These are phyloP conservation scores for Viola pubescens DNA, from an alignment of 441 rosid genomes.

Conservation along the genomic window DNA sequence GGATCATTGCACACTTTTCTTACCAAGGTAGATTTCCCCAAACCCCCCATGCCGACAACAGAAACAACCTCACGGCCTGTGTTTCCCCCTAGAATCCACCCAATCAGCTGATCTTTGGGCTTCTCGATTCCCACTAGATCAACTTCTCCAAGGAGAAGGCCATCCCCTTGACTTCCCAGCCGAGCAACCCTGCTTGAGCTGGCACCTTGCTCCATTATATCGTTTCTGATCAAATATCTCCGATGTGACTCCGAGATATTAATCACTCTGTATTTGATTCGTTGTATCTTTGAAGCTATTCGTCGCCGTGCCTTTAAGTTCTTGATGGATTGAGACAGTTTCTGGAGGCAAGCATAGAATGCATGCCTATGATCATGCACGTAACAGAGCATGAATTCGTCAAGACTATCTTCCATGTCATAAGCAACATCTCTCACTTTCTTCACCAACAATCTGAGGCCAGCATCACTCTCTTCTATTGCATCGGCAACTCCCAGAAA, in stretches of 20 bases:
- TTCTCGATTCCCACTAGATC: slow-evolving; percentile 27
- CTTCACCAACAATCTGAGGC: slow-evolving; percentile 32
- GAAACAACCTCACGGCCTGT: slow-evolving; percentile 20
- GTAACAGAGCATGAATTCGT: slow-evolving; percentile 30
- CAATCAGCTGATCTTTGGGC: slow-evolving; percentile 13
- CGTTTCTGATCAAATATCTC: slow-evolving; percentile 18
- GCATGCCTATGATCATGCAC: slow-evolving; percentile 16
- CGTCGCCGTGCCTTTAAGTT: slow-evolving; percentile 26
- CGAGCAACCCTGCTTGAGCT: slow-evolving; percentile 14
- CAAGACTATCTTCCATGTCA: slow-evolving; percentile 39
- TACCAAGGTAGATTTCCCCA: slow-evolving; percentile 23
- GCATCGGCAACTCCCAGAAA: slow-evolving; percentile 34
- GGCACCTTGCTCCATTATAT: slow-evolving; percentile 11
- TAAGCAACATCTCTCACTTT: slow-evolving; percentile 34
- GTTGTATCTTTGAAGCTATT: slow-evolving; percentile 22
- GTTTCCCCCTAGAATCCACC: slow-evolving; percentile 12
- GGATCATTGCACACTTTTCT: slow-evolving; percentile 13
- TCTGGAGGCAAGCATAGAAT: slow-evolving; percentile 7
- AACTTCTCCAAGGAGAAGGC: slow-evolving; percentile 16
- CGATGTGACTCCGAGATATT: slow-evolving; percentile 20
- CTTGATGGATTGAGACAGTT: slow-evolving; percentile 19
- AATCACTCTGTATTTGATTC: slow-evolving; percentile 14
- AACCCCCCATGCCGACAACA: slow-evolving; percentile 23
- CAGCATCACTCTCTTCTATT: slow-evolving; percentile 23
- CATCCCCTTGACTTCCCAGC: slow-evolving; percentile 12